These are phyloP conservation scores for Agarophyton chilense DNA, from an alignment of 23 red algal genomes.

Conservation along the genomic window DNA sequence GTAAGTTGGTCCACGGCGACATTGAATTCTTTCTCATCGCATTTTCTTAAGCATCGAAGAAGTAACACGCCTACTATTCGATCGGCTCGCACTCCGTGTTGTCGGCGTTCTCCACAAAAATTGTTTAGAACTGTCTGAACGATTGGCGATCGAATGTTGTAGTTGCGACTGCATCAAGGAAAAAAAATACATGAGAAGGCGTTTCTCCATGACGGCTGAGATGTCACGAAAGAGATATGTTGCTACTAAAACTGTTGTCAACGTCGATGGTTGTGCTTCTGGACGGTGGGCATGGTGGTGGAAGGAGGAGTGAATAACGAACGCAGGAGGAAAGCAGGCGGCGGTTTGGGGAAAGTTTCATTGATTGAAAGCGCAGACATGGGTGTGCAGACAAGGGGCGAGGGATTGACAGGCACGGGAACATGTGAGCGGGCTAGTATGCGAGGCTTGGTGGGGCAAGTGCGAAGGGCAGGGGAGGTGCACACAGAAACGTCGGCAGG, in stretches of 20 bases:
- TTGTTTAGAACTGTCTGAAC: not conserved
- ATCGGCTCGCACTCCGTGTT: not conserved
- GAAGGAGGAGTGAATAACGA: not conserved
- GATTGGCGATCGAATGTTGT: not conserved
- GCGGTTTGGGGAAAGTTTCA: not conserved
- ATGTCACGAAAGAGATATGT: constrained; percentile 10
- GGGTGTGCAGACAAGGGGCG: not conserved
- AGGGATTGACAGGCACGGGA: not conserved
- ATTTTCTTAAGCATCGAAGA: constrained; percentile 2
- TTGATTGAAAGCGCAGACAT: not conserved
- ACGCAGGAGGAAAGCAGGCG: not conserved
- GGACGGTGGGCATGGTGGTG: not conserved
- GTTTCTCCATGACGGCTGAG: not conserved
- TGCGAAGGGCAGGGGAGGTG: not conserved
- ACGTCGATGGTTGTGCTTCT: not conserved
- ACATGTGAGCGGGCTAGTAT: not conserved
- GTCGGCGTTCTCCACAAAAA: not conserved
- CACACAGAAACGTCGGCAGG: not conserved
- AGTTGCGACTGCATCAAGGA: not conserved
- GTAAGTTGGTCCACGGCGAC: constrained; percentile 25
- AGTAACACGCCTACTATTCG: not conserved
- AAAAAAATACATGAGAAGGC: not conserved
- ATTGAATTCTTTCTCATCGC: constrained; percentile 23
- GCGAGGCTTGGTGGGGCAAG: not conserved
- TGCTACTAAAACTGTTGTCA: not conserved